phyloP scores from a whole-genome alignment of 495 filamentous ascomycete species.

The Penicilliopsis zonata region DNA sequence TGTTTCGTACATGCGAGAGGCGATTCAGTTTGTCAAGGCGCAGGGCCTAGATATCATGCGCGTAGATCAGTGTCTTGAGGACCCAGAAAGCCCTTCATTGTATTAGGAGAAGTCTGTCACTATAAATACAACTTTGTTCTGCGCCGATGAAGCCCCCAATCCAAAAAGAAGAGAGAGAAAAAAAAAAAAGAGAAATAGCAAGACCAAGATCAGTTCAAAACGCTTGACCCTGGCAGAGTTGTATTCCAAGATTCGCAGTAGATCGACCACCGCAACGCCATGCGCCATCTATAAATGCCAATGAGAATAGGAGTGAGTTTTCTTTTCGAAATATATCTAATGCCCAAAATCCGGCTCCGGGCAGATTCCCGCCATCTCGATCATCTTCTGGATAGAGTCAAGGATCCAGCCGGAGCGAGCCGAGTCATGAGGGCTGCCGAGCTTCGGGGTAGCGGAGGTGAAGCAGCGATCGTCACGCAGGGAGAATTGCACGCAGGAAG shows the following conservation, averaged over 20 bases:
- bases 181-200: too few species aligned
- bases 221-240: too few species aligned
- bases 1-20: conserved; percentile 52
- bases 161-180: too few species aligned
- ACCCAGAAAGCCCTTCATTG: conserved; percentile 24
- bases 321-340: too few species aligned
- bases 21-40: conserved; percentile 56
- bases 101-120: too few species aligned
- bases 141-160: too few species aligned
- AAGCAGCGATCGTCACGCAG: conserved; percentile 22
- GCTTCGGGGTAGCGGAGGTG: conserved; percentile 18
- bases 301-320: too few species aligned
- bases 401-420: conserved; percentile 26
- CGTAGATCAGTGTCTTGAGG: conserved; percentile 68
- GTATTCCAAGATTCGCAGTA: too few species aligned
- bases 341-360: conserved; percentile 20
- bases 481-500: conserved; percentile 19
- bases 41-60: conserved; percentile 61
- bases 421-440: conserved; percentile 15
- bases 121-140: too few species aligned
- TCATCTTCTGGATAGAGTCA: conserved; percentile 18
- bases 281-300: too few species aligned
- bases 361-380: conserved; percentile 21
- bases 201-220: too few species aligned
- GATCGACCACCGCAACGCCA: too few species aligned